phyloP scores from a whole-genome alignment of 2,329 filamentous ascomycete species.

The Ophiostoma piceae region DNA sequence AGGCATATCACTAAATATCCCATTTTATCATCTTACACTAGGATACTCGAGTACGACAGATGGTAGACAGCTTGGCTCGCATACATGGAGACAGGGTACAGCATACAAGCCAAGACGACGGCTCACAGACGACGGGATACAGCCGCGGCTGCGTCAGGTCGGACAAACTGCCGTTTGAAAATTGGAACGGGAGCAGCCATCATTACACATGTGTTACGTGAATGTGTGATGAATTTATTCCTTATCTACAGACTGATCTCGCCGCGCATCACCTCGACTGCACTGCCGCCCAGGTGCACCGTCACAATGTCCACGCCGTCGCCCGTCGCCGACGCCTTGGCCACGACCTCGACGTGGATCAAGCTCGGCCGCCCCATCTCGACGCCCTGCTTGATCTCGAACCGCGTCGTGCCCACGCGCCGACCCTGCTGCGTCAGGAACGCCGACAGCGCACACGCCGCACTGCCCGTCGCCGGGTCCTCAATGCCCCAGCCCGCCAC shows the following conservation, averaged over 20 bases:
- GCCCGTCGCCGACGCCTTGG: constrained; percentile 10
- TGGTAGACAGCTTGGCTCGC: no score
- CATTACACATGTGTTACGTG: background rate
- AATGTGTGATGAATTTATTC: no score
- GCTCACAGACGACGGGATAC: background rate
- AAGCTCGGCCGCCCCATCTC: constrained; percentile 59
- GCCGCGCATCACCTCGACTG: constrained; percentile 33
- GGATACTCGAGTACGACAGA: no score
- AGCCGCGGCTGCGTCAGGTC: background rate
- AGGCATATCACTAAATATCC: no score
- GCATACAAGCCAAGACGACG: no score
- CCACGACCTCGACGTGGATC: constrained; percentile 44
- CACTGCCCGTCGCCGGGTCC: constrained; percentile 60
- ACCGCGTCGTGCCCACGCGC: constrained; percentile 34
- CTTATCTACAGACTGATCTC: constrained; percentile 19
- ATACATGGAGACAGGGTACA: no score
- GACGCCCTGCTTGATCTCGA: constrained; percentile 58
- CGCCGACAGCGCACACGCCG: constrained; percentile 52
- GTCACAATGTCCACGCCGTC: constrained; percentile 28
- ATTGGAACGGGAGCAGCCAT: constrained; percentile 2
- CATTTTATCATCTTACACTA: no score
- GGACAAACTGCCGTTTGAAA: constrained; percentile 2
- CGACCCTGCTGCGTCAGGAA: constrained; percentile 47
- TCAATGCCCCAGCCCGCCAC: constrained; percentile 45
- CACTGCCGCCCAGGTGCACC: constrained; percentile 32